Conservation (phyloP, 176 grass and related monocot species). For the Poa annua region DNA sequence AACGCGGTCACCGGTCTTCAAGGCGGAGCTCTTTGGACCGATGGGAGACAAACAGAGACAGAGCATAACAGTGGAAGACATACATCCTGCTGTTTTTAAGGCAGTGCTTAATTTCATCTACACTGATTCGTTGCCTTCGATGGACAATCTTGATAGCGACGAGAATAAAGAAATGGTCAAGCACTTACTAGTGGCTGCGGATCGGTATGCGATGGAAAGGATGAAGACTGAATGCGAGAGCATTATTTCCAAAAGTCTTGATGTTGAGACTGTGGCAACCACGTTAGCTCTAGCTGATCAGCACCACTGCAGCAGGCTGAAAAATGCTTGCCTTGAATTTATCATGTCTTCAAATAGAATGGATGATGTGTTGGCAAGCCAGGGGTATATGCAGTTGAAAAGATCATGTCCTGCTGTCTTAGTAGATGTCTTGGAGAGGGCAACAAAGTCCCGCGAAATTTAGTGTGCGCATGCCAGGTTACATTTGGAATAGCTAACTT, state of each 20-base stretch:
- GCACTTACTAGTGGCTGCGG: not conserved
- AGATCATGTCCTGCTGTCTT: not conserved
- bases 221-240: not conserved
- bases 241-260: not conserved
- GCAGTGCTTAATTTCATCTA: not conserved
- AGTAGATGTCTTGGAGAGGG: not conserved
- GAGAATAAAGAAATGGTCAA: not conserved
- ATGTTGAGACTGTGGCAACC: not conserved
- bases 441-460: not conserved
- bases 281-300: slow-evolving; percentile 19
- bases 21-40: not conserved
- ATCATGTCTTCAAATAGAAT: slow-evolving; percentile 3
- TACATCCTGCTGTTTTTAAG: not conserved
- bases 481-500: not conserved
- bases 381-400: slow-evolving; percentile 17
- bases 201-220: not conserved
- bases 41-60: not conserved
- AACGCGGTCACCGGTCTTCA: not conserved
- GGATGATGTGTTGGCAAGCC: not conserved
- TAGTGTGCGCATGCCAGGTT: not conserved
- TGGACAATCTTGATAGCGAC: not conserved
- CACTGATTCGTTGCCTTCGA: not conserved
- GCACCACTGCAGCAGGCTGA: not conserved
- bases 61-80: not conserved
- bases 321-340: slow-evolving; percentile 20